Evolutionary conservation across 148 eudicot genomes (phyloP), one percentile per base, ranked within the genome.

Genomic region (Salicornia ramosissima): DNA sequence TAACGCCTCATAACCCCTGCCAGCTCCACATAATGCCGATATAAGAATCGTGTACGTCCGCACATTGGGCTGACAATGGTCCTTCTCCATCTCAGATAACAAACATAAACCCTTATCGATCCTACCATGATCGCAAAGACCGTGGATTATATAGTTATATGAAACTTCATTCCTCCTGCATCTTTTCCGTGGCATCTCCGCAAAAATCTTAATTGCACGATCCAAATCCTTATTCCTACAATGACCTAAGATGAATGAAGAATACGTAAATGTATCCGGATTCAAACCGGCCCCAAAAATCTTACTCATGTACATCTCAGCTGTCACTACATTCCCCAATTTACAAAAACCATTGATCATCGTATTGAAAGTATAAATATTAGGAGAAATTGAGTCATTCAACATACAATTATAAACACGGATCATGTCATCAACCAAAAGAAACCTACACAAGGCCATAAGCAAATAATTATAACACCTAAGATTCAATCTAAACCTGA

Each of bases 161-260:
- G 96, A 84, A 75, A 91, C 97, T 78, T 84, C 90, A 52, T 89
- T 91, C 73, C 97, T 85, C 34, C 46, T 69, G 78, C 96, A 89
- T 39, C 83, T 90, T 50, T 84, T 87, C 50, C 77, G 66, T 1
- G 78, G 86, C 92, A 89, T 91, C 3, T 30, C 67, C 55, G 12
- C 42, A 76, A 91, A 91, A 77, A 91, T 82, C 77, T 36, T 80
- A 68, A 50, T 71, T 7, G 90, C 97, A 67, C 75, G 72, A 68
- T 80, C 86, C 57, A 88, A 81, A 81, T 88, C 84, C 76, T 79
- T 84, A 15, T 62, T 87, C 86, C 88, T 91, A 74, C 97, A 91
- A 80, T 88, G 73, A 13, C 97, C 95, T 75, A 88, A 80, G 29
- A 91, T 81, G 67, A 91, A 75, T 0, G 95, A 91, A 0, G 97